phyloP scores from a whole-genome alignment of 2,329 filamentous ascomycete species.

The Colletotrichum eremochloae region DNA sequence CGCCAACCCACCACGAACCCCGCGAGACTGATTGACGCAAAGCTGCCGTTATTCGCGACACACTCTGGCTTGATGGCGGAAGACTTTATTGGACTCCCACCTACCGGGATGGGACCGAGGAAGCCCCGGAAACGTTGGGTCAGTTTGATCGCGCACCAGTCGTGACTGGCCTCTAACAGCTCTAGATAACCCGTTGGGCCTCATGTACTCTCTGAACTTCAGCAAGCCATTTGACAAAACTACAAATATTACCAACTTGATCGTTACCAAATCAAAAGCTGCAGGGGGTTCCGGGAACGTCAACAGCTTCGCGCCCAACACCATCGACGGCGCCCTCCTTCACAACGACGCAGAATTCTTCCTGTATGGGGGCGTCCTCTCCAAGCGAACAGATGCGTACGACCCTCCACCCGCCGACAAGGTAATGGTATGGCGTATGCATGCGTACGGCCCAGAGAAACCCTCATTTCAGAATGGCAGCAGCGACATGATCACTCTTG shows the following conservation, averaged over 20 bases:
- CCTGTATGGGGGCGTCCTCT: slow-evolving; percentile 71
- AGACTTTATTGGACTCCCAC: slow-evolving; percentile 64
- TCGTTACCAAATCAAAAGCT: slow-evolving; percentile 63
- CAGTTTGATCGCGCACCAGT: slow-evolving; percentile 44
- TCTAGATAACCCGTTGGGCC: slow-evolving; percentile 64
- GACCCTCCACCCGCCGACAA: slow-evolving; percentile 57
- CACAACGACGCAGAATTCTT: slow-evolving; percentile 74
- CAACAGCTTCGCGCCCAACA: slow-evolving; percentile 68
- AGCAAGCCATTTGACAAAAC: slow-evolving; percentile 66
- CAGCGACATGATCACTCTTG: slow-evolving; percentile 57
- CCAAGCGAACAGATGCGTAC: slow-evolving; percentile 52
- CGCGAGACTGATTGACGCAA: background rate
- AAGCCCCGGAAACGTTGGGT: slow-evolving; percentile 58
- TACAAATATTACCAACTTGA: slow-evolving; percentile 66
- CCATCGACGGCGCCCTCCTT: slow-evolving; percentile 73
- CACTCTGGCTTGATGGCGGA: slow-evolving; percentile 76
- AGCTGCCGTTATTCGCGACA: slow-evolving; percentile 72
- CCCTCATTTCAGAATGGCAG: slow-evolving; percentile 37
- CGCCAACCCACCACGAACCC: background rate
- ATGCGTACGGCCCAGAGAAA: slow-evolving; percentile 63
- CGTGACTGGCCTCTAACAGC: slow-evolving; percentile 33
- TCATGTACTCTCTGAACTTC: slow-evolving; percentile 71
- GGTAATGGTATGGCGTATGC: slow-evolving; percentile 65
- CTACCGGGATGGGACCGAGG: slow-evolving; percentile 57
- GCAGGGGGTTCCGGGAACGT: slow-evolving; percentile 60